These are phyloP conservation scores for Parastagonospora nodorum DNA, from an alignment of 2,329 filamentous ascomycete species.

Conservation along the genomic window DNA sequence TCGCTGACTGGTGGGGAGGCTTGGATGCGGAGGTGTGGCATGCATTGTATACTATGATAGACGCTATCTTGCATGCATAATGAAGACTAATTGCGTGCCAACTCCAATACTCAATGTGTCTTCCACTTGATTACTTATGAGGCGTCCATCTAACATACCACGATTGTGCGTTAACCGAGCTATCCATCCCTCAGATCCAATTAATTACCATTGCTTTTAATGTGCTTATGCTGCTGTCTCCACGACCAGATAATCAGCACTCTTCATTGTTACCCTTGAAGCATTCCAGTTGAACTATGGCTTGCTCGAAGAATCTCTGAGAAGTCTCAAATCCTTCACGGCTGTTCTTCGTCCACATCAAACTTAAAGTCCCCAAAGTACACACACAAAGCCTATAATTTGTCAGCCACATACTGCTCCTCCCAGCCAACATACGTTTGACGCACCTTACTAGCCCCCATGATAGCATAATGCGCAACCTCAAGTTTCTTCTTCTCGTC, in stretches of 20 bases:
- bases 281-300: too few species aligned
- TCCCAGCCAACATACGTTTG: not conserved
- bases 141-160: too few species aligned
- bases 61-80: conserved; percentile 2
- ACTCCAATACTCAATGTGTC: too few species aligned
- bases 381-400: conserved; percentile 58
- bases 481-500: conserved; percentile 43
- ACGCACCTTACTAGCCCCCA: conserved; percentile 81
- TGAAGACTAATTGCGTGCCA: not conserved
- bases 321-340: not conserved
- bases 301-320: too few species aligned
- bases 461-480: conserved; percentile 80
- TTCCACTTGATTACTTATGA: not conserved
- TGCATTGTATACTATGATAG: conserved; percentile 28
- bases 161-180: too few species aligned
- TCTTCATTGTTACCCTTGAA: too few species aligned
- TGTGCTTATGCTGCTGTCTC: too few species aligned
- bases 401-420: conserved; percentile 6
- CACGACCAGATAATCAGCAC: too few species aligned
- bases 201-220: too few species aligned
- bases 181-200: too few species aligned
- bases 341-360: conserved; percentile 19
- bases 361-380: conserved; percentile 61
- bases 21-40: conserved; percentile 8
- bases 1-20: not conserved